Evolutionary conservation across 2,329 filamentous ascomycete species (phyloP), one percentile per base, ranked within the genome.

Genomic region (Colletotrichum neosansevieriae): DNA sequence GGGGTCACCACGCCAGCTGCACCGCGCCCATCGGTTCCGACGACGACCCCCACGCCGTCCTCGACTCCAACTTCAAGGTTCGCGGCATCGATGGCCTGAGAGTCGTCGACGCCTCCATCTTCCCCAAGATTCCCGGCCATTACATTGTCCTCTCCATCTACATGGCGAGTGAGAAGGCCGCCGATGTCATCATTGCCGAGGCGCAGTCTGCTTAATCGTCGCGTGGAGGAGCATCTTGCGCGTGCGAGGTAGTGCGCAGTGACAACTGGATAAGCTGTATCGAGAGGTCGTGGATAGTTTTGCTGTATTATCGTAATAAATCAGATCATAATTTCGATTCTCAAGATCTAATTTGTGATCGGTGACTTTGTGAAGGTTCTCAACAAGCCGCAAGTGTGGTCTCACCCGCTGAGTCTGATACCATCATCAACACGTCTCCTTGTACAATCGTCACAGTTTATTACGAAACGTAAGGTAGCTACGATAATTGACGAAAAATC

Each of bases 41-140:
- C 29, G 79, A 79, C 11, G 86, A 91, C 72, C 76, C 80, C 2
- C 83, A 82, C 73, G 87, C 86, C 1, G 87, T 90, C 4, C 74
- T 91, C 54, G 86, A 91, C 74, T 81, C 79, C 0, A 80, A 85
- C 57, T 89, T 91, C 74, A 79, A 82, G 12, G 88, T 91, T 1
- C 79, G 84, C 9, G 87, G 87, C 0, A 83, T 88, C 0, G 75
- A 80, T 0, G 84, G 85, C 0, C 74, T 91, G 57, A 79, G 89
- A 32, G 88, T 91, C 3, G 89, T 91, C 0, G 89, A 91, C 77
- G 89, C 87, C 0, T 85, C 82, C 24, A 81, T 86, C 1, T 91
- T 86, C 70, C 84, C 86, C 3, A 79, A 79, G 58, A 85, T 78
- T 47, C 76, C 78, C 9, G 87, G 86, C 6, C 75, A 74, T 36